Conservation (phyloP, 768 basidiomycete genomes). For the Amylocystis lapponica region DNA sequence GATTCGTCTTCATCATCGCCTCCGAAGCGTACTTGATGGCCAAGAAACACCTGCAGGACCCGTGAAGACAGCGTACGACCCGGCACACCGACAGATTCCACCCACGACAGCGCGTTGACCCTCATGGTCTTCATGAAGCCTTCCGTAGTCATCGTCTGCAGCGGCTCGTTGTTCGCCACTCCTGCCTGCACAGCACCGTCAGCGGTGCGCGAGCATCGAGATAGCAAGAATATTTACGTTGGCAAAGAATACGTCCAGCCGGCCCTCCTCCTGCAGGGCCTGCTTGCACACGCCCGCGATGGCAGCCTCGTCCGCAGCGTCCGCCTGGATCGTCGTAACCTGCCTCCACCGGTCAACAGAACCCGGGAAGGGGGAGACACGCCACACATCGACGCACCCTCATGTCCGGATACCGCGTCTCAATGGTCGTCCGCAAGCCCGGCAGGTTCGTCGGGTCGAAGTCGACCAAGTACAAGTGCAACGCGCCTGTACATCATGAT, state of each 20-base stretch:
- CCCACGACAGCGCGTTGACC: conserved; percentile 65
- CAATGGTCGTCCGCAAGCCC: conserved; percentile 63
- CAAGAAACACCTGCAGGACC: conserved; percentile 67
- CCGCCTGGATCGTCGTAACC: conserved; percentile 75
- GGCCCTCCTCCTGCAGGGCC: conserved; percentile 75
- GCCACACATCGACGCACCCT: conserved; percentile 45
- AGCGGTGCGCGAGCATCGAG: not conserved
- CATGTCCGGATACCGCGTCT: conserved; percentile 65
- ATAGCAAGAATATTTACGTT: conserved; percentile 46
- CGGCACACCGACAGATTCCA: not conserved
- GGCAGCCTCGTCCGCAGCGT: conserved; percentile 74
- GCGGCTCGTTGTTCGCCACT: conserved; percentile 35
- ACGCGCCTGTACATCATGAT: conserved; percentile 56
- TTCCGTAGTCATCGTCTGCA: conserved; percentile 55
- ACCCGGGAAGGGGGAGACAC: not conserved
- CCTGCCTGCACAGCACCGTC: conserved; percentile 51
- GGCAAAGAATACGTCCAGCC: conserved; percentile 91
- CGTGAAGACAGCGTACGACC: not conserved
- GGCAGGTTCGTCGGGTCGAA: conserved; percentile 63
- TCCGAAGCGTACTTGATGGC: conserved; percentile 82
- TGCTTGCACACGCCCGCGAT: conserved; percentile 65
- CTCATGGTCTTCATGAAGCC: conserved; percentile 72
- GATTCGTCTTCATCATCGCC: conserved; percentile 70
- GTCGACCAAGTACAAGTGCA: conserved; percentile 73
- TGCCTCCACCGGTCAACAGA: too few species aligned